Percentiles rank a stretch among this genome's conserved stretches.
Evolutionary conservation across 1,284 basidiomycete genomes (phyloP).

Genomic region (Fomes fomentarius): DNA sequence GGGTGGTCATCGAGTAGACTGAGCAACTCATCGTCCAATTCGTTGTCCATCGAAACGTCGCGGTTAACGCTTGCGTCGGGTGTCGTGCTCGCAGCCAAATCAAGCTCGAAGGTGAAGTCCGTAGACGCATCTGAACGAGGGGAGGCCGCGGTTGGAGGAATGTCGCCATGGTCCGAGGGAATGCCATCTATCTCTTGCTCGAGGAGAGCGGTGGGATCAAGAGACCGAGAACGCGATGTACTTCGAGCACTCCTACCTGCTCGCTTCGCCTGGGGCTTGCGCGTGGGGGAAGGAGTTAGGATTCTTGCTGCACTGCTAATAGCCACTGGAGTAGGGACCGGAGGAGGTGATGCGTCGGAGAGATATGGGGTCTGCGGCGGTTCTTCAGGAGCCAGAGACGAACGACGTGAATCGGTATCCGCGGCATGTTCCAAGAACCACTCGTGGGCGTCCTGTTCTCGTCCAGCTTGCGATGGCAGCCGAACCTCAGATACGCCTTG

Average conservation of each 20-base stretch:
- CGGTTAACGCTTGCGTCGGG: constrained; percentile 34
- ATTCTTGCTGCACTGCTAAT: not conserved
- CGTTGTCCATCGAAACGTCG: constrained; percentile 51
- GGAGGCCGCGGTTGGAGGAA: constrained; percentile 1
- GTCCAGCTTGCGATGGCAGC: too few species aligned
- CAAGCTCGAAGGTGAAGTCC: constrained; percentile 33
- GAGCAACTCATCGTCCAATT: constrained; percentile 73
- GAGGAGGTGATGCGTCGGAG: constrained; percentile 4
- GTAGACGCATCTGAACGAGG: constrained; percentile 16
- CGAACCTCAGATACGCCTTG: too few species aligned
- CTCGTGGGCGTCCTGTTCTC: constrained; percentile 55
- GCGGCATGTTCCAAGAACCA: constrained; percentile 57
- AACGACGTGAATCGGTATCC: constrained; percentile 32
- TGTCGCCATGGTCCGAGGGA: constrained; percentile 5
- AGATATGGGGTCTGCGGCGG: constrained; percentile 19
- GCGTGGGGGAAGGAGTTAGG: not conserved
- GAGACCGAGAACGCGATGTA: constrained; percentile 23
- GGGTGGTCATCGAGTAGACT: constrained; percentile 55
- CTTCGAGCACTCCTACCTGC: not conserved
- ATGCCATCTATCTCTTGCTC: constrained; percentile 49
- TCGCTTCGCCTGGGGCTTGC: not conserved
- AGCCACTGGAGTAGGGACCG: not conserved
- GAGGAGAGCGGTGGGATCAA: constrained; percentile 33
- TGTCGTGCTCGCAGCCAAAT: constrained; percentile 27
- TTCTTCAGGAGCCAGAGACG: constrained; percentile 21